phyloP scores from a whole-genome alignment of 176 grass and related monocot genomes.

The Cenchrus americanus region DNA sequence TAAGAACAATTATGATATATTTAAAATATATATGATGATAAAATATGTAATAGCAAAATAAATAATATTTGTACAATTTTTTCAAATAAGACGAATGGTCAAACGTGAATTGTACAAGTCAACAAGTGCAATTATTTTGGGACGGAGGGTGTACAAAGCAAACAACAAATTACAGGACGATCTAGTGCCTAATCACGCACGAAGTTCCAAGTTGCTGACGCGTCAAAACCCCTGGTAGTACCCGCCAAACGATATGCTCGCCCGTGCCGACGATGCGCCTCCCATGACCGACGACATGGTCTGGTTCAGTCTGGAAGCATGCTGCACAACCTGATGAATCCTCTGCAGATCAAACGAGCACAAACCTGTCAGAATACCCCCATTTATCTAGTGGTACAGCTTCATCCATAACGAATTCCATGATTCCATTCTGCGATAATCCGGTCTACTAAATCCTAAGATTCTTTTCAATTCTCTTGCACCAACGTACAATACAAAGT shows the following conservation, averaged over 20 bases:
- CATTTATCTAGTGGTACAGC: neutral
- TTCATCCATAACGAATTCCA: neutral
- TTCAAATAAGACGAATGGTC: too few species aligned
- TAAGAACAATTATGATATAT: too few species aligned
- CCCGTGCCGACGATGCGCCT: constrained; percentile 56
- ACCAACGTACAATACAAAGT: neutral
- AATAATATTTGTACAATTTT: too few species aligned
- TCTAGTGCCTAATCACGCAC: neutral
- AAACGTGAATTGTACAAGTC: too few species aligned
- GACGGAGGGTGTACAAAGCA: too few species aligned
- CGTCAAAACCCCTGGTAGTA: constrained; percentile 65
- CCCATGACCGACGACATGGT: constrained; percentile 67
- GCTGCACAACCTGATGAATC: constrained; percentile 66
- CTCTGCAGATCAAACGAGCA: constrained; percentile 54
- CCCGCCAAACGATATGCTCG: constrained; percentile 77
- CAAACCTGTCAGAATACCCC: neutral
- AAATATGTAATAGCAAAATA: too few species aligned
- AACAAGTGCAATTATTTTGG: too few species aligned
- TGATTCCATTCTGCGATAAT: neutral
- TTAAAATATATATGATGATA: too few species aligned
- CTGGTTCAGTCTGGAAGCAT: constrained; percentile 73
- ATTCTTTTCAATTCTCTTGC: neutral
- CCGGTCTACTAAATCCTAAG: neutral
- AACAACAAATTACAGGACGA: neutral
- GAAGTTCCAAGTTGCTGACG: neutral